Base-by-base conservation (phyloP, 768 basidiomycete genomes). In the Erythrobasidium yunnanense region DNA sequence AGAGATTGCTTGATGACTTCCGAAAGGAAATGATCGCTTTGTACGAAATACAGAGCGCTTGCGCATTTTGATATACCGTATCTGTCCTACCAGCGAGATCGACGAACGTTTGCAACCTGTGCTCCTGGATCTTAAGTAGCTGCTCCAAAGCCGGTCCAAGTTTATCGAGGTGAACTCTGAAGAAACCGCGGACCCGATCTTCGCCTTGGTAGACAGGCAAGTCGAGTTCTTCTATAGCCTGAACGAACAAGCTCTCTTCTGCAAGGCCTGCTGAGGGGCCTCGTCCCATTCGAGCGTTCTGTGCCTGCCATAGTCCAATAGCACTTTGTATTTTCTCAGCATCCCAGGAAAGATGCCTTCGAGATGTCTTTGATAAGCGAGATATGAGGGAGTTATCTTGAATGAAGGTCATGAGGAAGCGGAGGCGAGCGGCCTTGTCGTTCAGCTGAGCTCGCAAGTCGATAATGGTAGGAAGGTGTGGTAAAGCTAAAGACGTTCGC, bases 341-440 rank as follows among this genome's bases (percentile, higher is more conserved):
- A 72, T 95, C 87, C 20, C 81, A 82, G 35, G 84, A 85, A 18
- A 96, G 78, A 27, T 80, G 79, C 71, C 90, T 84, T 20, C 90
- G 83, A 66, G 84, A 83, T 38, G 80, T 76, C 78, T 88, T 88
- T 6, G 90, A 86, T 75, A 93, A 85, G 89, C 92, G 71, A 22
- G 1, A 11, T 34, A 92, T 78, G 4, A 85, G 85, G 0, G 82
- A 85, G 74, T 93, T 93, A 56, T 88, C 85, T 49, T 90, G 87
- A 72, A 95, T 87, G 74, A 90, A 93, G 25, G 81, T 81, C 70
- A 93, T 87, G n/a, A 96, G 79, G 81, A 87, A 89, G 58, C 83
- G 84, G 29, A 92, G 77, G 35, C 88, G 79, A 60, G 86, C 84
- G 72, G 85, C 85, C 29, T 88, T 82, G 42, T 83, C 83, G 3